Evolutionary conservation across 495 filamentous ascomycete species (phyloP).

Genomic region (Aspergillus coremiiformis): DNA sequence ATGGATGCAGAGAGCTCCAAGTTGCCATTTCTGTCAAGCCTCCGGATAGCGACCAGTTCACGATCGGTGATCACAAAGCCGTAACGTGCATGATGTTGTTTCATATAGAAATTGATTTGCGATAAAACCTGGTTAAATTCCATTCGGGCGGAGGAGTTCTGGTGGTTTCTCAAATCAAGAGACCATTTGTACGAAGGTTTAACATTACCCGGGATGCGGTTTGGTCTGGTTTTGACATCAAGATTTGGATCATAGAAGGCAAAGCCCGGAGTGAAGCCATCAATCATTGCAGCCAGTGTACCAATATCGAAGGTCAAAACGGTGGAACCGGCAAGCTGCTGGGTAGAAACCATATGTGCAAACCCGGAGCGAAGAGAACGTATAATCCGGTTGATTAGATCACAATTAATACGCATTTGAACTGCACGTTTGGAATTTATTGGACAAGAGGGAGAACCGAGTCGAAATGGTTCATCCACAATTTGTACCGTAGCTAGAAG

Average conservation of each 20-base stretch:
- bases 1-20: not conserved
- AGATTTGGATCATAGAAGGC: slow-evolving; percentile 8
- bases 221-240: not conserved
- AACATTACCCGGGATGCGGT: slow-evolving; percentile 10
- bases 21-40: not conserved
- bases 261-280: slow-evolving; percentile 7
- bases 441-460: no score
- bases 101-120: slow-evolving; percentile 1
- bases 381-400: no score
- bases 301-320: no score
- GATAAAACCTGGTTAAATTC: not conserved
- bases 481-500: no score
- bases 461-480: no score
- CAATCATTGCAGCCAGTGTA: slow-evolving; percentile 1
- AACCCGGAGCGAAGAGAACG: no score
- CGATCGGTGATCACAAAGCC: slow-evolving; percentile 1
- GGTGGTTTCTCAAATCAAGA: slow-evolving; percentile 1
- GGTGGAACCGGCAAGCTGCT: no score
- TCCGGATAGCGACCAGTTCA: not conserved
- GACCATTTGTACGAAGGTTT: slow-evolving; percentile 15
- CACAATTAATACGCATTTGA: no score
- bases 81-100: not conserved
- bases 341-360: no score
- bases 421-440: no score
- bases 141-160: not conserved